Percentiles rank a stretch among this genome's conserved stretches.
These are phyloP conservation scores for Sarcodon aspratus DNA, from an alignment of 768 basidiomycete genomes.

Conservation along the genomic window DNA sequence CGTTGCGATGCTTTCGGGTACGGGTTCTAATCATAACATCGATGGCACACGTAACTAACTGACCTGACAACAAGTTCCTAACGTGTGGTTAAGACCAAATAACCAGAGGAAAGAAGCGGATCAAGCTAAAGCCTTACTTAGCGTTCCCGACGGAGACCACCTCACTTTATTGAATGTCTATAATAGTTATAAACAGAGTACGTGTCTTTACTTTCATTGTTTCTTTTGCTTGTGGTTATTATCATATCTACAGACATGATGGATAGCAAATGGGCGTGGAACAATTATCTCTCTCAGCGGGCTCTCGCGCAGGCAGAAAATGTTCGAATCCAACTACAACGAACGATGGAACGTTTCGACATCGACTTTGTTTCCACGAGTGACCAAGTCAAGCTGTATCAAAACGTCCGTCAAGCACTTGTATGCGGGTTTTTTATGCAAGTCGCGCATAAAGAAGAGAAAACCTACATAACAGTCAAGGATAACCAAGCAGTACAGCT, in stretches of 20 bases:
- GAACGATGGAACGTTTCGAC: slow-evolving; percentile 82
- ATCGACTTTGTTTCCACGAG: slow-evolving; percentile 53
- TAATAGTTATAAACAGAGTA: slow-evolving; percentile 77
- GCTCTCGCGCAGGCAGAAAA: slow-evolving; percentile 84
- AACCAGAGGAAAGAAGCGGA: slow-evolving; percentile 83
- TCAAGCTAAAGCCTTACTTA: slow-evolving; percentile 73
- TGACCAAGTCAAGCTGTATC: slow-evolving; percentile 58
- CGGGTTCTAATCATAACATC: slow-evolving; percentile 6
- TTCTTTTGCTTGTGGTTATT: background rate
- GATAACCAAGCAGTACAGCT: slow-evolving; percentile 80
- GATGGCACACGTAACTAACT: background rate
- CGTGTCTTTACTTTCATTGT: slow-evolving; percentile 11
- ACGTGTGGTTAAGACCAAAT: slow-evolving; percentile 80
- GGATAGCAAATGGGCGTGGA: slow-evolving; percentile 83
- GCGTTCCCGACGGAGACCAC: slow-evolving; percentile 88
- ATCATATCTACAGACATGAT: slow-evolving; percentile 33
- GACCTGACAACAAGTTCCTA: slow-evolving; percentile 47
- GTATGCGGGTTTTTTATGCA: slow-evolving; percentile 96
- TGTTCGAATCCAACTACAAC: slow-evolving; percentile 74
- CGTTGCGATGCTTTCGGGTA: slow-evolving; percentile 87
- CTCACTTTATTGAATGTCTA: slow-evolving; percentile 86
- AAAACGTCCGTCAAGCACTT: slow-evolving; percentile 66
- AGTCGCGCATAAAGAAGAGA: slow-evolving; percentile 83
- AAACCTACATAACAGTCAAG: slow-evolving; percentile 84
- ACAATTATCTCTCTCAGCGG: slow-evolving; percentile 70